Percentiles rank a stretch among this genome's conserved stretches.
These are phyloP conservation scores for Pseudogymnoascus sp. DNA, from an alignment of 2,329 filamentous ascomycete genomes.

Conservation along the genomic window DNA sequence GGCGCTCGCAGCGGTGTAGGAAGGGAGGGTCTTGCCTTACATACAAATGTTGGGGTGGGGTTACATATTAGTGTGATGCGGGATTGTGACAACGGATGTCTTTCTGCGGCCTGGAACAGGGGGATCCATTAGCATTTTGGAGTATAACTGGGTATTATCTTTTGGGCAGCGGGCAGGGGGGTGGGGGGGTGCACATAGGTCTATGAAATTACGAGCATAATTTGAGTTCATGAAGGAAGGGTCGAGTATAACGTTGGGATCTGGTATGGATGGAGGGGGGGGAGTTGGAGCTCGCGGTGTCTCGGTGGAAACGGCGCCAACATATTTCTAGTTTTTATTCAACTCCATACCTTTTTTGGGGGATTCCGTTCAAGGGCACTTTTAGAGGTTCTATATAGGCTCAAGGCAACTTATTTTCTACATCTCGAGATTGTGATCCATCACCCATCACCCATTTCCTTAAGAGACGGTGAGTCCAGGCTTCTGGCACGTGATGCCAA, in stretches of 20 bases:
- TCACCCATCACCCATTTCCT: not conserved
- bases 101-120: not conserved
- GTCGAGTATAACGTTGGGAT: not conserved
- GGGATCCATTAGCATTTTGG: not conserved
- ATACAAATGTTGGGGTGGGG: not conserved
- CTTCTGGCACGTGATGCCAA: too few relatives aligned
- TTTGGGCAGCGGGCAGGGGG: not conserved
- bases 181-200: not conserved
- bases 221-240: not conserved
- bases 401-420: not conserved
- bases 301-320: not conserved
- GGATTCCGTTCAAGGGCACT: not conserved
- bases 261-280: not conserved
- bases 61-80: constrained; percentile 6
- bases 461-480: not conserved
- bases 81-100: not conserved
- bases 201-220: not conserved
- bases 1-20: not conserved
- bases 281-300: not conserved
- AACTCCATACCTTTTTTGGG: not conserved
- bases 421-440: not conserved
- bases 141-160: constrained; percentile 6
- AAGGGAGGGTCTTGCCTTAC: not conserved
- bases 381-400: not conserved
- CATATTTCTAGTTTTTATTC: not conserved